Conservation (phyloP, 352 stramenopile species). For the Globisporangium mamillatum region DNA sequence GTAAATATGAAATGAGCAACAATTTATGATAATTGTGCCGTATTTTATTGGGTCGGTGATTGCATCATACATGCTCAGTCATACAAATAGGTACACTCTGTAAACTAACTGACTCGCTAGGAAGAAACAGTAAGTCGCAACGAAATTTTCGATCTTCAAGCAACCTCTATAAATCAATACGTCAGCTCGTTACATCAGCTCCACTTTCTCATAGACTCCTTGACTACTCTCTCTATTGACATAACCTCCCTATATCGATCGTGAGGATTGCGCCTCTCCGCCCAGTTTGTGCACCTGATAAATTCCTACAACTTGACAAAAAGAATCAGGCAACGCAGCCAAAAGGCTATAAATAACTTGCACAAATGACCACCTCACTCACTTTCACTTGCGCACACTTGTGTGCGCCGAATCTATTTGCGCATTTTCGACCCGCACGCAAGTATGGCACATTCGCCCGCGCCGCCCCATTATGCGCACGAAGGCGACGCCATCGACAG, state of each 20-base stretch:
- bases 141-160: neutral
- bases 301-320: neutral
- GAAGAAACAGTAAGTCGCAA: neutral
- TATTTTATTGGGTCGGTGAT: neutral
- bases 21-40: neutral
- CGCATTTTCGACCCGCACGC: constrained; percentile 6
- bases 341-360: neutral
- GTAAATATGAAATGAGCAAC: too few species aligned
- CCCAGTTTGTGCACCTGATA: neutral
- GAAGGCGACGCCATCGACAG: neutral
- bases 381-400: neutral
- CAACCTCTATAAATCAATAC: neutral
- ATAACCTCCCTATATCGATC: neutral
- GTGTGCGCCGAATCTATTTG: constrained; percentile 12
- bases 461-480: neutral
- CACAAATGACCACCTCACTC: constrained; percentile 1
- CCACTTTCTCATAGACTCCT: neutral
- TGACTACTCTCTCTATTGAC: neutral
- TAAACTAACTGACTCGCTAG: neutral
- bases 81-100: neutral
- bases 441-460: constrained; percentile 3
- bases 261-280: neutral
- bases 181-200: neutral
- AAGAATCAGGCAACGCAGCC: neutral
- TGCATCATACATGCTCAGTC: neutral